phyloP scores from a whole-genome alignment of 1,139 yeast species.

The Yamadazyma spencermartinsiae region DNA sequence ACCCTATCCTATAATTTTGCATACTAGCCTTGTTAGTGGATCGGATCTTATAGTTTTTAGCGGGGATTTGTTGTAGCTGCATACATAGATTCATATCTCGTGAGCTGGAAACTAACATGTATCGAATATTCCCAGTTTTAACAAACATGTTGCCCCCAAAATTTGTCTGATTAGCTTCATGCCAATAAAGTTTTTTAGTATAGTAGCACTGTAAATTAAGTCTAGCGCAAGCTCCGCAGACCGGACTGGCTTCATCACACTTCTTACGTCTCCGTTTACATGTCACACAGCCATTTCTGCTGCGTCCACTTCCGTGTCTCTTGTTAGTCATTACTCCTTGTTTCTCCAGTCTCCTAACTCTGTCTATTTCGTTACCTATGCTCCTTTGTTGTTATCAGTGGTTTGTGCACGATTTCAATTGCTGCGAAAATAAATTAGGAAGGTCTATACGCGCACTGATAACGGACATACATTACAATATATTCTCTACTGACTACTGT shows the following conservation, averaged over 20 bases:
- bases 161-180: slow-evolving; percentile 10
- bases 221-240: slow-evolving; percentile 58
- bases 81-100: slow-evolving; percentile 6
- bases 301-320: slow-evolving; percentile 6
- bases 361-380: too few relatives aligned
- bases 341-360: neutral
- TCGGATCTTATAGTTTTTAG: neutral
- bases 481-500: slow-evolving; percentile 14
- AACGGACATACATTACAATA: neutral
- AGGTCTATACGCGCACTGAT: slow-evolving; percentile 1
- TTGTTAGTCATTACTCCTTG: slow-evolving; percentile 2
- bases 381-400: neutral
- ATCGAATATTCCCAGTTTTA: neutral
- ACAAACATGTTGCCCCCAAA: slow-evolving; percentile 1
- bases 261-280: slow-evolving; percentile 71
- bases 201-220: slow-evolving; percentile 48
- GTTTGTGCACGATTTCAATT: neutral
- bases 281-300: slow-evolving; percentile 61
- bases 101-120: slow-evolving; percentile 5
- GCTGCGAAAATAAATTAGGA: neutral
- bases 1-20: neutral
- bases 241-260: slow-evolving; percentile 65
- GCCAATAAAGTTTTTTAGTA: slow-evolving; percentile 13
- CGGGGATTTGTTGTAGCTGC: neutral
- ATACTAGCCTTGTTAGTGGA: neutral